A percentile compares a stretch with the other conserved stretches of the same genome.
These are phyloP conservation scores for Populus nigra DNA, from an alignment of 345 rosid species.

Conservation along the genomic window DNA sequence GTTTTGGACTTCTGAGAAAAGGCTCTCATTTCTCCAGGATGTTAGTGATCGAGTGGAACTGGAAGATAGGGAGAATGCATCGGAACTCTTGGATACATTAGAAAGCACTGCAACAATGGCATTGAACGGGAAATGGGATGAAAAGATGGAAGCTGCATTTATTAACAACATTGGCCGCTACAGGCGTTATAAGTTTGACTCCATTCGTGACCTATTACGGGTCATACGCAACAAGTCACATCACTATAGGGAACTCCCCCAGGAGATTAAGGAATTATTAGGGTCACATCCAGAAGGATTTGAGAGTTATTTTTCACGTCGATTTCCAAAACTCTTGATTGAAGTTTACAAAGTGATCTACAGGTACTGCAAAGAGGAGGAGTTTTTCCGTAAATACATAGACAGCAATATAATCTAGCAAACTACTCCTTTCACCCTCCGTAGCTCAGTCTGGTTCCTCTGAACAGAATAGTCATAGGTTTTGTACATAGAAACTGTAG, in stretches of 20 bases:
- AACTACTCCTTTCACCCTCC: not conserved
- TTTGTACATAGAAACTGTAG: constrained; percentile 7
- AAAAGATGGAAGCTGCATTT: constrained; percentile 65
- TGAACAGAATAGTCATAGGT: not conserved
- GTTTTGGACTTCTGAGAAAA: constrained; percentile 76
- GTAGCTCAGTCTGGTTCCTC: not conserved
- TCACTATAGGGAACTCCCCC: constrained; percentile 84
- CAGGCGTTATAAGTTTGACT: constrained; percentile 72
- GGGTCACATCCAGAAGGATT: constrained; percentile 86
- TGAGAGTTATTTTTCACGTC: constrained; percentile 56
- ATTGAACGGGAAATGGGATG: constrained; percentile 80
- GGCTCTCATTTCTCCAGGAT: constrained; percentile 77
- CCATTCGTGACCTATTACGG: constrained; percentile 74
- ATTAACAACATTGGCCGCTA: constrained; percentile 65
- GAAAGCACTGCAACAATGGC: constrained; percentile 64
- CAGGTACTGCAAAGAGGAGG: constrained; percentile 58
- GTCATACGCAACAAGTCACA: constrained; percentile 80
- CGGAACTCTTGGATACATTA: constrained; percentile 59
- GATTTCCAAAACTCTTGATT: constrained; percentile 75
- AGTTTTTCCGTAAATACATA: constrained; percentile 65
- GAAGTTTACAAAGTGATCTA: constrained; percentile 68
- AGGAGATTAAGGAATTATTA: constrained; percentile 71
- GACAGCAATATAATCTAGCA: constrained; percentile 20
- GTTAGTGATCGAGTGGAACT: constrained; percentile 79
- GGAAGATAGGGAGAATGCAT: constrained; percentile 67